Conservation (phyloP, 106 monocot genomes). For the Allium fistulosum region DNA sequence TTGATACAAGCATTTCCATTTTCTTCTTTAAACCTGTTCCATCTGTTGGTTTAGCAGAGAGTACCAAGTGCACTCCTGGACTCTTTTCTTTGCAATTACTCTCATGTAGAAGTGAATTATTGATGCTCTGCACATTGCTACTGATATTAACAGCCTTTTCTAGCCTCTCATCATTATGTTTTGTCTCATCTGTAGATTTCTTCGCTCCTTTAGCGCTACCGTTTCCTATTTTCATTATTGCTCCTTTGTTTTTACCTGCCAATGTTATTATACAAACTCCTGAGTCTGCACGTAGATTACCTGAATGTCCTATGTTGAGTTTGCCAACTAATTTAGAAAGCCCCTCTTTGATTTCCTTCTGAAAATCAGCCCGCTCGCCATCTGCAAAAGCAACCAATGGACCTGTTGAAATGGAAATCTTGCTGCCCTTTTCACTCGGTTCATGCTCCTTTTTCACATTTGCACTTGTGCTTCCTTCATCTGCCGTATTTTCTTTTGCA, state of each 20-base stretch:
- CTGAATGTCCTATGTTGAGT: constrained; percentile 16
- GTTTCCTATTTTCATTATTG: constrained; percentile 40
- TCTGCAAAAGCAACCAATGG: constrained; percentile 5
- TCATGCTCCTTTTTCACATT: background rate
- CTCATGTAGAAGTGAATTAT: constrained; percentile 47
- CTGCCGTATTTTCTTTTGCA: constrained; percentile 1
- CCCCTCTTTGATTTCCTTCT: constrained; percentile 43
- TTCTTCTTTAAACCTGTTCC: background rate
- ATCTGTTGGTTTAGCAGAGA: constrained; percentile 16
- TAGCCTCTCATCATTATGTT: background rate
- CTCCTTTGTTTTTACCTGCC: constrained; percentile 77
- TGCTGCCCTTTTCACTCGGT: constrained; percentile 2
- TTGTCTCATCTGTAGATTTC: background rate
- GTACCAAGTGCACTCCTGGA: constrained; percentile 42
- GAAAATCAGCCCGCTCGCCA: constrained; percentile 10
- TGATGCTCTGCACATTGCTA: constrained; percentile 65
- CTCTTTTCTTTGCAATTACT: constrained; percentile 25
- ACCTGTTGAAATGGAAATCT: constrained; percentile 21
- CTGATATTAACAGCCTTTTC: constrained; percentile 25
- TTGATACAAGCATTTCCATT: constrained; percentile 2
- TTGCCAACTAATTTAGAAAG: constrained; percentile 33
- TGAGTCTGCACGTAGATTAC: constrained; percentile 13
- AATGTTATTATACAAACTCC: constrained; percentile 51
- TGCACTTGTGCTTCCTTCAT: background rate
- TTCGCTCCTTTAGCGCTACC: background rate